Evolutionary conservation across 345 rosid genomes (phyloP).

Genomic region (Hibiscus trionum): DNA sequence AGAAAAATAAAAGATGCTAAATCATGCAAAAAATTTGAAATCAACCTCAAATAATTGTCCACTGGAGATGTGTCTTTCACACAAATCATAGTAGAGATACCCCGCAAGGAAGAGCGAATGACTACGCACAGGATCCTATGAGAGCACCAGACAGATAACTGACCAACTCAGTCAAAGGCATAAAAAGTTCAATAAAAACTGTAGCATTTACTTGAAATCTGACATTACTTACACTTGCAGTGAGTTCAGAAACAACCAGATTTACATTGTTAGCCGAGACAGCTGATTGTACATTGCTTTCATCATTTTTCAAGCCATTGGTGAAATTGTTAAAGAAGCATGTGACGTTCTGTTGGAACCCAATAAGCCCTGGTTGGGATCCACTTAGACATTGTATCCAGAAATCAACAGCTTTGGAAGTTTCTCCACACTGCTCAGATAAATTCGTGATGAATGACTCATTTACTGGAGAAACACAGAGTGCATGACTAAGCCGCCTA

Average conservation of each 20-base stretch:
- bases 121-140: conserved; percentile 47
- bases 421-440: conserved; percentile 44
- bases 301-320: conserved; percentile 19
- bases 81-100: conserved; percentile 70
- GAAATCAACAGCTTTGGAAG: conserved; percentile 37
- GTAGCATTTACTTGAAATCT: conserved; percentile 3
- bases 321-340: conserved; percentile 24
- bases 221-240: conserved; percentile 47
- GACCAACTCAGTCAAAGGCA: background rate
- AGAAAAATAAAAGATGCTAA: background rate
- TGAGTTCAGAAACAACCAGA: conserved; percentile 50
- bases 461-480: conserved; percentile 67
- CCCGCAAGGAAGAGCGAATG: conserved; percentile 59
- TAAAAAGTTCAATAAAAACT: background rate
- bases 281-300: conserved; percentile 24
- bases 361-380: conserved; percentile 47
- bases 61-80: conserved; percentile 49
- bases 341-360: conserved; percentile 53
- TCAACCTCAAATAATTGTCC: conserved; percentile 70
- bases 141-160: conserved; percentile 13
- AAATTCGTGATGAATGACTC: conserved; percentile 42
- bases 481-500: conserved; percentile 81
- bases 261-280: conserved; percentile 45
- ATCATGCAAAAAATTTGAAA: background rate
- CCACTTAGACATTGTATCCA: conserved; percentile 66